Evolutionary conservation across 1,284 basidiomycete species (phyloP).

Genomic region (Naganishia cerealis): DNA sequence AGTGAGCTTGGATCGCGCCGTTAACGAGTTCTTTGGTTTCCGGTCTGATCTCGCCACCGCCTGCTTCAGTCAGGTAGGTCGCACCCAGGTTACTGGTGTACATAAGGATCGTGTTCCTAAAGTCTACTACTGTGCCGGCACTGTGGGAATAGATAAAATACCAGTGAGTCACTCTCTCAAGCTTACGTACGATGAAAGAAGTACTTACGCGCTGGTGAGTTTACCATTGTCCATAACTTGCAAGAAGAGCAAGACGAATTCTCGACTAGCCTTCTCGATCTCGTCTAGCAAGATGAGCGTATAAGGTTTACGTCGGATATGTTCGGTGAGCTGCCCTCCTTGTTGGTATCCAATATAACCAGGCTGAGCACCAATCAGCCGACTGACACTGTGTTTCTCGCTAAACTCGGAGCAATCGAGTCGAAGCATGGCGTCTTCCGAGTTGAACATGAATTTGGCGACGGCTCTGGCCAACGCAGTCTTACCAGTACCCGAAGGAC

Average conservation of each 20-base stretch:
- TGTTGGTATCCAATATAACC: slow-evolving; percentile 62
- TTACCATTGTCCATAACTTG: slow-evolving; percentile 62
- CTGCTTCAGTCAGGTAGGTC: slow-evolving; percentile 58
- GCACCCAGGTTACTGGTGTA: slow-evolving; percentile 62
- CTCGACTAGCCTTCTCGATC: slow-evolving; percentile 60
- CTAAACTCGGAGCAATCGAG: slow-evolving; percentile 60
- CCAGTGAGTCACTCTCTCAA: neutral
- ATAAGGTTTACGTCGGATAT: slow-evolving; percentile 57
- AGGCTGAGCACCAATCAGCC: slow-evolving; percentile 60
- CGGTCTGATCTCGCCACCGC: slow-evolving; percentile 53
- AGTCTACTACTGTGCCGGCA: slow-evolving; percentile 38
- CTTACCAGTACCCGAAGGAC: slow-evolving; percentile 60
- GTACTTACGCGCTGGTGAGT: slow-evolving; percentile 52
- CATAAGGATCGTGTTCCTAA: slow-evolving; percentile 54
- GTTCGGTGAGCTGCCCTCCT: slow-evolving; percentile 60
- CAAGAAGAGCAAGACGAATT: slow-evolving; percentile 62
- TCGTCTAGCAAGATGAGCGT: slow-evolving; percentile 55
- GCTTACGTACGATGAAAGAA: neutral
- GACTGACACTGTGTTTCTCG: slow-evolving; percentile 60
- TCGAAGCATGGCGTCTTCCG: slow-evolving; percentile 59
- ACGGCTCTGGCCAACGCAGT: slow-evolving; percentile 59
- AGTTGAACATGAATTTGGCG: slow-evolving; percentile 60
- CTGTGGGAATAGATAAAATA: slow-evolving; percentile 16
- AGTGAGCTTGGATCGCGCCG: slow-evolving; percentile 56
- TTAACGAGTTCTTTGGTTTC: slow-evolving; percentile 55